Evolutionary conservation across 2,329 filamentous ascomycete genomes (phyloP).

Genomic region (Tolypocladium album): DNA sequence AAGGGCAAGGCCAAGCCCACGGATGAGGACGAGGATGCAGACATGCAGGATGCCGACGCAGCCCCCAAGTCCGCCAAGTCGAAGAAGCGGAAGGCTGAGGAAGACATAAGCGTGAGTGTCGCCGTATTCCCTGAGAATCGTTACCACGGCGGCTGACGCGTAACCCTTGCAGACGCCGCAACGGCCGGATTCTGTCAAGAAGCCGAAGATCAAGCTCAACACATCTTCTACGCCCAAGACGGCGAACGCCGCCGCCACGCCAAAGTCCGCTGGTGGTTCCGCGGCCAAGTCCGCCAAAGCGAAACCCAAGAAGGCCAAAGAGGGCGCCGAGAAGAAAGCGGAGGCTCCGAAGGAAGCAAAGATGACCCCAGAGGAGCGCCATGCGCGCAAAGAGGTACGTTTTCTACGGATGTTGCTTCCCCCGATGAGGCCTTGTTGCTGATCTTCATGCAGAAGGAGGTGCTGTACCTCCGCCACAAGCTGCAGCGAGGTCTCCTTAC

Average conservation of each 20-base stretch:
- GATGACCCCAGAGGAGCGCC: conserved; percentile 46
- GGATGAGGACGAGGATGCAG: conserved; percentile 46
- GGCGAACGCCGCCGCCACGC: conserved; percentile 47
- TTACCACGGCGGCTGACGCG: conserved; percentile 5
- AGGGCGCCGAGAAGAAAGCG: conserved; percentile 44
- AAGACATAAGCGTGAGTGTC: conserved; percentile 46
- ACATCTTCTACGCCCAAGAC: conserved; percentile 58
- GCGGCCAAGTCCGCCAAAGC: conserved; percentile 43
- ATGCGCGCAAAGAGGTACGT: conserved; percentile 47
- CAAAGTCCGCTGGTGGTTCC: conserved; percentile 47
- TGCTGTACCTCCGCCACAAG: conserved; percentile 89
- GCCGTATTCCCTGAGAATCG: too few relatives aligned
- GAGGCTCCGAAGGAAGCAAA: conserved; percentile 45
- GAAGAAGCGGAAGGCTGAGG: conserved; percentile 80
- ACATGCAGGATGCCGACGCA: conserved; percentile 52
- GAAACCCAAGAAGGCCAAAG: conserved; percentile 45
- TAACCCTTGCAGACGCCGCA: conserved; percentile 38
- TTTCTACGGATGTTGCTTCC: not conserved
- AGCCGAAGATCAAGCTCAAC: conserved; percentile 56
- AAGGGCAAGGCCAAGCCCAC: conserved; percentile 39
- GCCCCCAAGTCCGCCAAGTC: conserved; percentile 50
- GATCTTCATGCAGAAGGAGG: conserved; percentile 47
- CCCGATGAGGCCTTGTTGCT: conserved; percentile 11
- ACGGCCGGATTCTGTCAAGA: conserved; percentile 52
- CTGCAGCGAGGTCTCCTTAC: conserved; percentile 90